Conservation (phyloP, 805 yeast species). For the Maudiozyma turicensis region DNA sequence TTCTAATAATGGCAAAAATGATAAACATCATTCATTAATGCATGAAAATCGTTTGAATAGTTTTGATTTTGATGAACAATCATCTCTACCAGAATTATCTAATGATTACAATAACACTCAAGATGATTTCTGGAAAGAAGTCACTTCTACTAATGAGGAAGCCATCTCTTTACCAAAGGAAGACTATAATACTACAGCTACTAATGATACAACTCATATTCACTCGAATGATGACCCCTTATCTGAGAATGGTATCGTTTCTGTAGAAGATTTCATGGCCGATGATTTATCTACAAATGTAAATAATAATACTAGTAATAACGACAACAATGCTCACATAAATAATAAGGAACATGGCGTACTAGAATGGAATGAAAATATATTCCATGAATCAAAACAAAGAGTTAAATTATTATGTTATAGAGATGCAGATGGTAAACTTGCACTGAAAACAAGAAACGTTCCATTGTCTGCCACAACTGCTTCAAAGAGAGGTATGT, state of each 20-base stretch:
- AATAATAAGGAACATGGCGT: background rate
- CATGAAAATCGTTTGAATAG: background rate
- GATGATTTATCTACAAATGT: slow-evolving; percentile 4
- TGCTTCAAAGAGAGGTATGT: background rate
- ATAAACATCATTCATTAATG: background rate
- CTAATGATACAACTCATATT: background rate
- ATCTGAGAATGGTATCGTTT: slow-evolving; percentile 1
- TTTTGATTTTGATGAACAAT: background rate
- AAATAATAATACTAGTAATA: background rate
- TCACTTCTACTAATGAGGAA: slow-evolving; percentile 19
- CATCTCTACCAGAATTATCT: background rate
- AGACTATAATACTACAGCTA: slow-evolving; percentile 2
- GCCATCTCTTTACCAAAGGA: slow-evolving; percentile 10
- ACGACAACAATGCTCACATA: background rate
- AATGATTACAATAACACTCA: slow-evolving; percentile 5
- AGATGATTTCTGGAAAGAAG: slow-evolving; percentile 29
- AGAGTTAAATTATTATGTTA: slow-evolving; percentile 23
- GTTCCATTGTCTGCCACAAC: background rate
- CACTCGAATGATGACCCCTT: background rate
- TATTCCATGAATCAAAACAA: slow-evolving; percentile 6
- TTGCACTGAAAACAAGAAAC: slow-evolving; percentile 18
- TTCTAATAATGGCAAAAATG: background rate
- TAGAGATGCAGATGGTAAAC: slow-evolving; percentile 26
- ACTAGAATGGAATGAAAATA: slow-evolving; percentile 3
- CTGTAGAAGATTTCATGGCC: slow-evolving; percentile 16